Evolutionary conservation across 192 early-diverging fungal species (phyloP), one percentile per base, ranked within the genome.

Genomic region (Coemansia sp.): DNA sequence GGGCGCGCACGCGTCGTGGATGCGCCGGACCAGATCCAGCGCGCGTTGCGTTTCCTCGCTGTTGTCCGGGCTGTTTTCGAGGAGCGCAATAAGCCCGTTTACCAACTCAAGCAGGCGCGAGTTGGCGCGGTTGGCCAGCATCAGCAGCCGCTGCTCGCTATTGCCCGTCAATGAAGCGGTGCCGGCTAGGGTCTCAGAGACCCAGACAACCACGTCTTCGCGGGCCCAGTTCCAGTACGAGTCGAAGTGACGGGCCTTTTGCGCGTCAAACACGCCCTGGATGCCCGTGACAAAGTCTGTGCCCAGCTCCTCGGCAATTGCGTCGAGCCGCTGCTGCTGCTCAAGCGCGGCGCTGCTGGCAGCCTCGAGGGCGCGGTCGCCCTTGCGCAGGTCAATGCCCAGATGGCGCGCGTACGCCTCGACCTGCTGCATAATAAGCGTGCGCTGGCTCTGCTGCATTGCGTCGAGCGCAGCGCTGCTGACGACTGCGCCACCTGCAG

Each of bases 181-280:
- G n/a, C n/a, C n/a, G n/a, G n/a, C n/a, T n/a, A n/a, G n/a, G n/a
- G n/a, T n/a, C n/a, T n/a, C n/a, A n/a, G n/a, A n/a, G n/a, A 89
- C 83, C 56, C 59, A 63, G 17, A n/a, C 41, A 51, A 57, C 67
- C 44, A 40, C 62, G 39, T 51, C 76, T 12, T 55, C 55, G 45
- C 54, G 74, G 29, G 92, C 82, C 94, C 94, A 97, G 81, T 97
- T 97, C 94, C 94, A 97, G 84, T 87, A 85, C 25, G 94, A 97
- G 57, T 93, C 91, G 60, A 91, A 94, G 9, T 57, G 70, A 26
- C 94, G 89, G 20, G 86, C 91, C 81, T 92, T 97, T 60, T 82
- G 81, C 17, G 78, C 70, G 43, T 80, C 84, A 74, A 97, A 97
- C 11, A 80, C 41, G 7, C 90, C 90, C 31, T 80, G 80, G 67